Conservation (phyloP, 2,329 filamentous ascomycete genomes). For the Nigrospora sphaerica region DNA sequence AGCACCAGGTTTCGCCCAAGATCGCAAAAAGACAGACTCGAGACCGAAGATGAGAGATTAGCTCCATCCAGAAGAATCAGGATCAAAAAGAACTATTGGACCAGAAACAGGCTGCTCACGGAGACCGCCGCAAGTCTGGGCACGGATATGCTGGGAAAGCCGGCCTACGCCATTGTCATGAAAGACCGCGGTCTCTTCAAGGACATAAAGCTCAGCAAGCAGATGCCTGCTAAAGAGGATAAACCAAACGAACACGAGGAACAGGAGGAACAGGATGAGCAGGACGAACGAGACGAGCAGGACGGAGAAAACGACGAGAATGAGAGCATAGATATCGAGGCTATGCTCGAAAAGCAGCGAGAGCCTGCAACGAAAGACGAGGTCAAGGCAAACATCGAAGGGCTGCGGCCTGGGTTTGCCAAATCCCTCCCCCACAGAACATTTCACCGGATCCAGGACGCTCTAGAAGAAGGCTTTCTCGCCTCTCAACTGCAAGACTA, state of each 20-base stretch:
- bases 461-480: slow-evolving; percentile 39
- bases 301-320: too few species aligned
- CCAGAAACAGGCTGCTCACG: slow-evolving; percentile 15
- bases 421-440: slow-evolving; percentile 28
- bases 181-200: slow-evolving; percentile 20
- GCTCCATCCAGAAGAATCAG: slow-evolving; percentile 3
- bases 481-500: slow-evolving; percentile 37
- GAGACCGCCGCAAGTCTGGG: slow-evolving; percentile 16
- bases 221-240: slow-evolving; percentile 6
- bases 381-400: slow-evolving; percentile 37
- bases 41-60: not conserved
- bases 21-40: too few species aligned
- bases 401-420: slow-evolving; percentile 35
- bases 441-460: slow-evolving; percentile 31
- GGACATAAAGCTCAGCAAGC: not conserved
- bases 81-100: slow-evolving; percentile 10
- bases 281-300: too few species aligned
- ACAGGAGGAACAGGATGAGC: too few species aligned
- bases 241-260: slow-evolving; percentile 3
- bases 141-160: slow-evolving; percentile 27
- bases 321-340: slow-evolving; percentile 20
- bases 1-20: too few species aligned
- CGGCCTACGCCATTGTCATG: slow-evolving; percentile 40
- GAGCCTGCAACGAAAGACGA: slow-evolving; percentile 24
- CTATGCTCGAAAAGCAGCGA: slow-evolving; percentile 19